A percentile compares a stretch with the other conserved stretches of the same genome.
These are phyloP conservation scores for Calonectria hongkongensis DNA, from an alignment of 2,329 filamentous ascomycete genomes.

Conservation along the genomic window DNA sequence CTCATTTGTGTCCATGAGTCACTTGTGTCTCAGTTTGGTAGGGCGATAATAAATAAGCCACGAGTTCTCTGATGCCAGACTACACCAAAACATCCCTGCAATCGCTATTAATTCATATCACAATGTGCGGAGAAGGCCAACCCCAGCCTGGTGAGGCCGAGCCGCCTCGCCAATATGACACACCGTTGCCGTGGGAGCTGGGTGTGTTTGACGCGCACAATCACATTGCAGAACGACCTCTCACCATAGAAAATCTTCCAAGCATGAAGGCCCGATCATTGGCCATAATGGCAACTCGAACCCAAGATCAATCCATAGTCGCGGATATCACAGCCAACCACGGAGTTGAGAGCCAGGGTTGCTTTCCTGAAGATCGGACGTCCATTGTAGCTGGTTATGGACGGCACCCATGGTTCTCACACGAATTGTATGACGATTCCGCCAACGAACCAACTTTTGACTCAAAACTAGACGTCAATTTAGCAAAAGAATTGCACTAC, in stretches of 20 bases:
- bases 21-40: not conserved
- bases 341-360: not conserved
- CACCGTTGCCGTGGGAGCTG: conserved; percentile 49
- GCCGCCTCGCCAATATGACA: conserved; percentile 20
- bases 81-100: not conserved
- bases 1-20: conserved; percentile 6
- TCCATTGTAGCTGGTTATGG: conserved; percentile 49
- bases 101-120: not conserved
- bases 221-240: conserved; percentile 46
- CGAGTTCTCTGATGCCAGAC: not conserved
- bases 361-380: conserved; percentile 32
- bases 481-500: conserved; percentile 47
- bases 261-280: conserved; percentile 43
- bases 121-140: conserved; percentile 43
- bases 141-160: conserved; percentile 16
- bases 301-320: conserved; percentile 49
- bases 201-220: conserved; percentile 59
- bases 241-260: conserved; percentile 26
- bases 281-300: conserved; percentile 52
- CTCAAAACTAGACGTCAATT: not conserved
- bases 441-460: conserved; percentile 23
- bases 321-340: conserved; percentile 30
- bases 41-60: not conserved
- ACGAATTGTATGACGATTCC: conserved; percentile 49
- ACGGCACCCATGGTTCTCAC: conserved; percentile 52